Base-by-base conservation (phyloP, 257 asterid genomes). In the Lavandula angustifolia region DNA sequence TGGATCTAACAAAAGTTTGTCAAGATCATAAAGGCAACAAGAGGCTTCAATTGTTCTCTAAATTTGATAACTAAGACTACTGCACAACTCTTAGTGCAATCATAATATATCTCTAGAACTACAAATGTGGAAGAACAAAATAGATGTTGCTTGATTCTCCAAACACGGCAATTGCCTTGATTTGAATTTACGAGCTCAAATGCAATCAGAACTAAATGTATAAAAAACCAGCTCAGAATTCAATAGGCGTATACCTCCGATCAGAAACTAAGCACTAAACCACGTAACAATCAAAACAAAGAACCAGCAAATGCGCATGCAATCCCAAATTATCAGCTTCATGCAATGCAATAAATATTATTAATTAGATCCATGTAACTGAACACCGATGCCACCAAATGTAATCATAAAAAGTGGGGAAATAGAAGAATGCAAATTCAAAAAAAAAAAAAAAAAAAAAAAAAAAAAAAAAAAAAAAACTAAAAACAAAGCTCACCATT, bases 401-500 rank as follows among this genome's bases (percentile, higher is more conserved):
- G 44, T 5, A 52, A 54, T 31, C 59, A 40, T 10, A 29, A 65
- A 7, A n/a, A n/a, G n/a, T n/a, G 22, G 10, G 17, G 62, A 11
- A n/a, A 4, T 11, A 9, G 2, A 12, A 68, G 18, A 29, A 8
- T 27, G 8, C 0, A 52, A 43, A 74, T 54, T 38, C 34, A 12
- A 47, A 18, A 54, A 18, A 41, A 16, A 22, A 60, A 7, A 13
- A 54, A 55, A 61, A 12, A 47, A 18, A 54, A 18, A 41, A 16
- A 22, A 60, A 7, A 13, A 54, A 55, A 61, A 12, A 47, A 18
- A 54, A 18, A 41, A 16, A 22, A 60, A 7, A 13, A 54, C n/a
- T n/a, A n/a, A n/a, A n/a, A n/a, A n/a, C n/a, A 55, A 61, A 54
- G 71, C 81, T 49, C 34, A 86, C 96, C 96, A 16, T 40, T 72